Percentiles rank a stretch among this genome's conserved stretches.
phyloP scores from a whole-genome alignment of 345 rosid genomes.

The Aethionema arabicum region DNA sequence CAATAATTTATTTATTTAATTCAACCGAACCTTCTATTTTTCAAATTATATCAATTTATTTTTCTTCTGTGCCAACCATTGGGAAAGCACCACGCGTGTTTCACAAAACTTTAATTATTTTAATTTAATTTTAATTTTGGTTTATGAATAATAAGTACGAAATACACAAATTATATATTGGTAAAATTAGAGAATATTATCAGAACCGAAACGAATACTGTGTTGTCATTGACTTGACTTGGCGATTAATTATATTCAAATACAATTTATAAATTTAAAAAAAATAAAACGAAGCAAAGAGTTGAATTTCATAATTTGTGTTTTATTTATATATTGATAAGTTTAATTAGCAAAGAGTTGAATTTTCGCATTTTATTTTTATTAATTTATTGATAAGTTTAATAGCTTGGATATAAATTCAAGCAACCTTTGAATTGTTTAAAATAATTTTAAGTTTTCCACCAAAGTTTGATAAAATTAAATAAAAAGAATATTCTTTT shows the following conservation, averaged over 20 bases:
- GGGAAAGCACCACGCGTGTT: conserved; percentile 45
- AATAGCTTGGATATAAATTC: conserved; percentile 37
- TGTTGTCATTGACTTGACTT: conserved; percentile 42
- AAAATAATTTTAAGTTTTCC: conserved; percentile 14
- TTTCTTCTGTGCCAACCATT: conserved; percentile 37
- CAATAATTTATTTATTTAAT: conserved; percentile 34
- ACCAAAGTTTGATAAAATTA: conserved; percentile 24
- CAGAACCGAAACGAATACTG: conserved; percentile 17
- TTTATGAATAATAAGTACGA: conserved; percentile 1
- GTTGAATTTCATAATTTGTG: conserved; percentile 25
- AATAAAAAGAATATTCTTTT: conserved; percentile 21
- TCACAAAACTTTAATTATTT: not conserved
- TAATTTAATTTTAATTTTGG: not conserved
- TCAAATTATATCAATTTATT: conserved; percentile 11
- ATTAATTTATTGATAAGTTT: not conserved
- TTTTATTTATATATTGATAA: not conserved
- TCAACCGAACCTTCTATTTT: conserved; percentile 33
- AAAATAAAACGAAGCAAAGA: conserved; percentile 8
- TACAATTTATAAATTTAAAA: not conserved
- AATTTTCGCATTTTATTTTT: conserved; percentile 10
- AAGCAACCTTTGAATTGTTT: conserved; percentile 38
- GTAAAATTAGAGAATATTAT: conserved; percentile 10
- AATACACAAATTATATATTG: not conserved
- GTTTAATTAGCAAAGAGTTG: conserved; percentile 36
- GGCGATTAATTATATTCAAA: conserved; percentile 29